These are phyloP conservation scores for Aspergillus ustus DNA, from an alignment of 2,329 filamentous ascomycete species.

Conservation along the genomic window DNA sequence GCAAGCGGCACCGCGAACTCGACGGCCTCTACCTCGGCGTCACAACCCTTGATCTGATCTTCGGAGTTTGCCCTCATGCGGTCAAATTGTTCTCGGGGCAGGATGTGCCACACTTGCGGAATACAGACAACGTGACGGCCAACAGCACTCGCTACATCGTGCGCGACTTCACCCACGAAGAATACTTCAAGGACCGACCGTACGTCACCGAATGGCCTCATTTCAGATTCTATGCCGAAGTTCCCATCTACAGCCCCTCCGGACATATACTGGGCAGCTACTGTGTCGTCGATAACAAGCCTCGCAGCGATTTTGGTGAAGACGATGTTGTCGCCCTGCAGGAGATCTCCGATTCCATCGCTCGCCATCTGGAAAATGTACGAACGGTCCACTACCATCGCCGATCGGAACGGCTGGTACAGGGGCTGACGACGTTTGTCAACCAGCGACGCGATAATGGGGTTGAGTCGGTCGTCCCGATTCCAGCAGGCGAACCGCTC, in stretches of 20 bases:
- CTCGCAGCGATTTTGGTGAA: slow-evolving; percentile 49
- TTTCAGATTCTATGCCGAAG: slow-evolving; percentile 60
- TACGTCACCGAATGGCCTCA: slow-evolving; percentile 36
- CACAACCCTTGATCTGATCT: slow-evolving; percentile 10
- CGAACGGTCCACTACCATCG: slow-evolving; percentile 56
- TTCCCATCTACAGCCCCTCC: slow-evolving; percentile 61
- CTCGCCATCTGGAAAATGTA: slow-evolving; percentile 62
- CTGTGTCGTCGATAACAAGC: slow-evolving; percentile 61
- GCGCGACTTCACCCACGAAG: slow-evolving; percentile 43
- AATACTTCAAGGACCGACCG: slow-evolving; percentile 39
- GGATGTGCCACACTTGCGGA: slow-evolving; percentile 6
- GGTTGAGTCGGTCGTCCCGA: not conserved
- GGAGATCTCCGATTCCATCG: slow-evolving; percentile 47
- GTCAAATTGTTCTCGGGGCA: slow-evolving; percentile 5
- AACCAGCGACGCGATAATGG: slow-evolving; percentile 29
- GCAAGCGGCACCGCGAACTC: slow-evolving; percentile 20
- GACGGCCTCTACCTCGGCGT: slow-evolving; percentile 28
- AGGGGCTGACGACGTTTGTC: slow-evolving; percentile 55
- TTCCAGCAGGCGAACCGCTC: not conserved
- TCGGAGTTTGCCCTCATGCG: slow-evolving; percentile 7
- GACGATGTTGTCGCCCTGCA: slow-evolving; percentile 13
- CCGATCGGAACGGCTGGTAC: slow-evolving; percentile 60
- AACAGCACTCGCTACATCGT: slow-evolving; percentile 31
- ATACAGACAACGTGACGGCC: not conserved
- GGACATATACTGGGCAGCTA: slow-evolving; percentile 63